Percentiles rank a stretch among this genome's conserved stretches.
phyloP scores from a whole-genome alignment of 306 rosid genomes.

The Vigna nakashimae region DNA sequence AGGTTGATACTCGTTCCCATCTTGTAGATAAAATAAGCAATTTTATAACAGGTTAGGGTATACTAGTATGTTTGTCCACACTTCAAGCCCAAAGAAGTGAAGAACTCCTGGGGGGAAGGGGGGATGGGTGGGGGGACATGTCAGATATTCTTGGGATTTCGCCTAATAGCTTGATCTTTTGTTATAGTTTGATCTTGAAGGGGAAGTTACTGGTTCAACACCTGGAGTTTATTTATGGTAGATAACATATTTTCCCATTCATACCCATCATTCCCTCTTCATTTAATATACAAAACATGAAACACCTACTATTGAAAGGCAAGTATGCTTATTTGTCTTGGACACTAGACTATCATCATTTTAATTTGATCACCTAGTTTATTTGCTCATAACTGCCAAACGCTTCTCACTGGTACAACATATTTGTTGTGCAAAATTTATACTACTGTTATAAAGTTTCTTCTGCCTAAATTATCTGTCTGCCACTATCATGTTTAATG shows the following conservation, averaged over 20 bases:
- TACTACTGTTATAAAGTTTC: conserved; percentile 5
- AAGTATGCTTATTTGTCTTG: neutral
- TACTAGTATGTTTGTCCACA: neutral
- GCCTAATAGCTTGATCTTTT: neutral
- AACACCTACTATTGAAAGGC: neutral
- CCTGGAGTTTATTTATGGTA: neutral
- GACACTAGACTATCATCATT: conserved; percentile 2
- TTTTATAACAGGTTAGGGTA: neutral
- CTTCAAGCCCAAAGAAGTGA: neutral
- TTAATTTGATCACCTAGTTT: conserved; percentile 17
- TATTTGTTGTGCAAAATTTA: neutral
- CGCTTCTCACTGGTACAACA: neutral
- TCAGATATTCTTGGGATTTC: neutral
- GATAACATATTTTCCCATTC: neutral
- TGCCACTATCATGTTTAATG: neutral
- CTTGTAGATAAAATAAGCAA: neutral
- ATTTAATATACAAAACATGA: neutral
- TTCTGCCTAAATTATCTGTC: conserved; percentile 16
- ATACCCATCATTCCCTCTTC: neutral
- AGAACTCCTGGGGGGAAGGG: neutral
- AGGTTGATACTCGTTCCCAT: neutral
- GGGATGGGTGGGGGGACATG: neutral
- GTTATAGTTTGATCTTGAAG: neutral
- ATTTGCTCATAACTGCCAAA: conserved; percentile 8
- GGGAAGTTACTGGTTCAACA: neutral